Base-by-base conservation (phyloP, 176 grass and related monocot species). In the Eleusine indica region DNA sequence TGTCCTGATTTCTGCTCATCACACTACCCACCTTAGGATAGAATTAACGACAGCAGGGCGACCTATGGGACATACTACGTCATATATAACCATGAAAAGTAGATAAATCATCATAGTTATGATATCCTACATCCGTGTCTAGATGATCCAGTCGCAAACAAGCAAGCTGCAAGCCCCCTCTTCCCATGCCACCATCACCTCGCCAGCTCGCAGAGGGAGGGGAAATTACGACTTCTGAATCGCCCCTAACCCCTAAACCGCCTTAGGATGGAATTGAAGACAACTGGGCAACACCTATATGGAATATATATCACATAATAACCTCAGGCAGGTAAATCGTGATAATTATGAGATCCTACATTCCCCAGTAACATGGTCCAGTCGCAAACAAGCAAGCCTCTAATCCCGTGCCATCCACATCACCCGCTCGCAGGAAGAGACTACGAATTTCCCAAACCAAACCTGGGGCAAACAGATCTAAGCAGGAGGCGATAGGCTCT, bases 381-480 rank as follows among this genome's bases (percentile, higher is more conserved):
- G 6, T 28, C 4, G 28, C 12, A 71, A 41, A 73, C 21, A 53
- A 53, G 37, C 57, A 73, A 86, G 32, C 21, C 52, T 22, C 9
- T n/a, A 25, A 1, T 17, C 25, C n/a, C 29, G n/a, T 49, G 35
- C 52, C 29, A 65, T 22, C 84, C 22, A 42, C 37, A 56, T 46
- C 58, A 57, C 7, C 15, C 68, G 0, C 9, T 3, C n/a, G 57
- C 6, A 7, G 13, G 14, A 1, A 11, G 22, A 40, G 21, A 81
- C 37, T 82, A 58, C 66, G 67, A 78, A 73, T 75, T 75, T 74
- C 68, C 39, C 48, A 14, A 66, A 65, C 14, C n/a, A 21, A 67
- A 49, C 19, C 21, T 29, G 46, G 52, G 6, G 54, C 19, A 21
- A 66, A 40, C 40, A 82, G 79, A 90, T 86, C 60, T 32, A 82